Percentiles rank a stretch among this genome's conserved stretches.
Evolutionary conservation across 2,329 filamentous ascomycete genomes (phyloP).

Genomic region (Grosmannia serpens): DNA sequence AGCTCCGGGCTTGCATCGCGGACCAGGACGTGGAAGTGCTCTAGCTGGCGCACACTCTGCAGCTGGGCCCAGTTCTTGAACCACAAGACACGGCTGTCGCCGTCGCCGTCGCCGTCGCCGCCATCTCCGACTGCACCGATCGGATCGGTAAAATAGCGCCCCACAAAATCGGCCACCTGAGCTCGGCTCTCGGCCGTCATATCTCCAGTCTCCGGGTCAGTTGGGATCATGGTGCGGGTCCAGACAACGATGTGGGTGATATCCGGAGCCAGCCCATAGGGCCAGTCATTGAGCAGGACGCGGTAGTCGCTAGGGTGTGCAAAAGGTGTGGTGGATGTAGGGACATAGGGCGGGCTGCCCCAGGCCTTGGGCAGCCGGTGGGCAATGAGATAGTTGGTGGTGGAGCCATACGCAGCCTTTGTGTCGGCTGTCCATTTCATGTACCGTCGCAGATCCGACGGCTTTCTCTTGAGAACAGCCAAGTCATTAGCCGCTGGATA

Average conservation of each 20-base stretch:
- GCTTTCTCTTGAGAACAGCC: conserved; percentile 64
- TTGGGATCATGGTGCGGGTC: conserved; percentile 72
- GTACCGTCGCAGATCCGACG: conserved; percentile 70
- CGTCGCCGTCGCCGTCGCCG: conserved; percentile 20
- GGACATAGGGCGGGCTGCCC: conserved; percentile 47
- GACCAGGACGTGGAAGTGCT: conserved; percentile 77
- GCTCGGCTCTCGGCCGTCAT: conserved; percentile 54
- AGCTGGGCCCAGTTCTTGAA: conserved; percentile 90
- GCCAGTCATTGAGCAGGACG: conserved; percentile 86
- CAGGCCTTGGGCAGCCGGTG: conserved; percentile 59
- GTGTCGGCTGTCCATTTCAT: conserved; percentile 63
- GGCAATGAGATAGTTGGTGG: conserved; percentile 65
- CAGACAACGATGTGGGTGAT: conserved; percentile 83
- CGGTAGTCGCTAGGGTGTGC: conserved; percentile 46
- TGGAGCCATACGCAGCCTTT: conserved; percentile 63
- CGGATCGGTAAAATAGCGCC: conserved; percentile 52
- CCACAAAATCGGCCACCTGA: conserved; percentile 58
- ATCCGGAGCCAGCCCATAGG: conserved; percentile 60
- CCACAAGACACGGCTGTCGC: conserved; percentile 55
- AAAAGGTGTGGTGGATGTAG: conserved; percentile 39
- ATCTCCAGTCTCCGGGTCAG: conserved; percentile 58
- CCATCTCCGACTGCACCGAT: conserved; percentile 29
- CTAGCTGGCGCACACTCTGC: conserved; percentile 77
- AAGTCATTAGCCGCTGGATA: conserved; percentile 41
- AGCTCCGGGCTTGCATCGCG: conserved; percentile 39